Base-by-base conservation (phyloP, 495 filamentous ascomycete species). In the Xylaria curta region DNA sequence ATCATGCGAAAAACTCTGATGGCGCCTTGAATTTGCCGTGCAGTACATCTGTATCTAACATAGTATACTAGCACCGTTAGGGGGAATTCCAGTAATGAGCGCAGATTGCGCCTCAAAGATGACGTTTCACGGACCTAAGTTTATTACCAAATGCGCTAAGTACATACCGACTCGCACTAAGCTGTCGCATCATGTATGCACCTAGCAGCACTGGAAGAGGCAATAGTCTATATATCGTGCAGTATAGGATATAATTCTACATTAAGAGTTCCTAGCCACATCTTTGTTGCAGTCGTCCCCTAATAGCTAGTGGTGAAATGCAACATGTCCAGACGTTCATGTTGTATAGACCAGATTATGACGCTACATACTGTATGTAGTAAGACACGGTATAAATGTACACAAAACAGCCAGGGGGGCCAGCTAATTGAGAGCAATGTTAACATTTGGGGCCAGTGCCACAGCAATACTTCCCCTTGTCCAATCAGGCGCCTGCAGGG, bases 71-170 rank as follows among this genome's bases (percentile, higher is more conserved):
- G 24, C 26, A 24, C 51, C 19, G 24, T 56, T 56, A 17, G 26
- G 26, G 24, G 51, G 19, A 4, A 54, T 54, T 54, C 51, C 24
- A 26, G 21, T 12, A 54, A 54, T 26, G 24, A 26, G 38, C 21
- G 38, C 60, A 8, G 44, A 64, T 64, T 64, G 61, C 61, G 61
- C 61, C 61, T 64, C 61, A 47, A 42, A 31, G 21, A 31, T 63
- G 60, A 63, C 60, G 60, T 63, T 21, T 63, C 60, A 44, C 60
- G 6, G 60, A 63, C 6, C n/a, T 26, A 44, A 17, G 33, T 44
- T 53, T 53, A 53, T 8, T 12, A 26, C 24, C 24, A 9, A 9
- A 42, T 47, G 24, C 10, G 51, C 53, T 31, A 56, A 56, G 53
- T 31, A 31, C 53, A 56, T 28, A 13, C 24, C 12, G 1, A 8